Conservation (phyloP, 139 green algal species). For the Chlorella ohadii region DNA sequence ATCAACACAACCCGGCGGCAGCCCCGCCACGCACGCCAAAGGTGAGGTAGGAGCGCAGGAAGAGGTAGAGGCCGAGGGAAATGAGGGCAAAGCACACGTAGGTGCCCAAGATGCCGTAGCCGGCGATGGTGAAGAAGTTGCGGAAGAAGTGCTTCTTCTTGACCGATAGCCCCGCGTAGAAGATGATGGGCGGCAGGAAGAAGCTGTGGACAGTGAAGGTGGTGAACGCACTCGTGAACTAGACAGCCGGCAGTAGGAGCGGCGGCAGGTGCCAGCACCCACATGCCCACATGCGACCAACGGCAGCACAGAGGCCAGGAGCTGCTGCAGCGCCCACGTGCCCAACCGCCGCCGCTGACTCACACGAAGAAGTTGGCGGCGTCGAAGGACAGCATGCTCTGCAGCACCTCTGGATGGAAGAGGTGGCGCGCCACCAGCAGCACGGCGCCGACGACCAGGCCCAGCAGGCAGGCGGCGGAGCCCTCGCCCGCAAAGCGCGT, state of each 20-base stretch:
- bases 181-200: slow-evolving; percentile 90
- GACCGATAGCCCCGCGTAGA: slow-evolving; percentile 84
- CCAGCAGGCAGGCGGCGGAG: slow-evolving; percentile 56
- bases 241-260: neutral
- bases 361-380: slow-evolving; percentile 65
- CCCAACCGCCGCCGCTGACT: slow-evolving; percentile 5
- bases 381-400: slow-evolving; percentile 60
- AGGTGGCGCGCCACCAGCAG: slow-evolving; percentile 48
- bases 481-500: slow-evolving; percentile 60
- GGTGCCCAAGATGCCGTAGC: slow-evolving; percentile 77
- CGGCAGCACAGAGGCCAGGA: too few relatives aligned
- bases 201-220: slow-evolving; percentile 71
- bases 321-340: neutral
- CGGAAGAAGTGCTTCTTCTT: slow-evolving; percentile 87
- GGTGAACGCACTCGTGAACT: too few relatives aligned
- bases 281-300: too few relatives aligned
- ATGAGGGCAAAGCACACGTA: slow-evolving; percentile 77
- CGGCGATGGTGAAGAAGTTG: slow-evolving; percentile 83
- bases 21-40: slow-evolving; percentile 39
- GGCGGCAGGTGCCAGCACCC: neutral
- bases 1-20: neutral
- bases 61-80: slow-evolving; percentile 48
- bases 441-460: slow-evolving; percentile 45
- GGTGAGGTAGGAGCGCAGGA: slow-evolving; percentile 45
- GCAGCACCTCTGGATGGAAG: slow-evolving; percentile 41